A percentile compares a stretch with the other conserved stretches of the same genome.
Conservation (phyloP, 106 monocot genomes). For the Alisma plantagoaquatica region DNA sequence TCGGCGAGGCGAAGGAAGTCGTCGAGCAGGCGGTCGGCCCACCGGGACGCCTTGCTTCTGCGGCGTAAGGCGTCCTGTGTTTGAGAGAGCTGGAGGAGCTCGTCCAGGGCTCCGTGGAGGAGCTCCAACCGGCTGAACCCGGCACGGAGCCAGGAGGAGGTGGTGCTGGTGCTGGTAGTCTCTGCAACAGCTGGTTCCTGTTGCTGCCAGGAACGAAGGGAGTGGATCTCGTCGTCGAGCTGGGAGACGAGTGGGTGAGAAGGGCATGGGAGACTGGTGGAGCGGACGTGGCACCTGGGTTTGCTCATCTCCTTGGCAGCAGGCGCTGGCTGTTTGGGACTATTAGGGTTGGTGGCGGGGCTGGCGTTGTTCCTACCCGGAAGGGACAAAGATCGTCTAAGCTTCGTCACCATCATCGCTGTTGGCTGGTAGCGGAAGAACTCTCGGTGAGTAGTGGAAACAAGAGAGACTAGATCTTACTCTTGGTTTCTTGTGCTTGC, state of each 20-base stretch:
- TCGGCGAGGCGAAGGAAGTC: constrained; percentile 65
- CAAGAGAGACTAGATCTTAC: no score
- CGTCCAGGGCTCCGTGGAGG: constrained; percentile 32
- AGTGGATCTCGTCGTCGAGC: constrained; percentile 33
- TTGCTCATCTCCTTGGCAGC: constrained; percentile 10
- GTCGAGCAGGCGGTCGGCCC: constrained; percentile 40
- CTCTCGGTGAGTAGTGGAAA: no score
- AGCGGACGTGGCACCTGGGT: constrained; percentile 42
- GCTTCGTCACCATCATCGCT: constrained; percentile 29
- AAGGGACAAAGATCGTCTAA: constrained; percentile 41
- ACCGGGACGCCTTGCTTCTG: background rate
- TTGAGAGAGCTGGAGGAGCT: constrained; percentile 49
- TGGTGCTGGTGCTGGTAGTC: background rate
- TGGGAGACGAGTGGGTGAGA: constrained; percentile 57
- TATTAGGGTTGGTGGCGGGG: background rate
- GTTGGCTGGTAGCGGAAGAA: background rate
- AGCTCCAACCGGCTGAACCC: constrained; percentile 41
- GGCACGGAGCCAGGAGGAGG: constrained; percentile 17
- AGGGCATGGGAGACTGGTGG: constrained; percentile 63
- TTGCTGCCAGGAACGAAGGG: constrained; percentile 29
- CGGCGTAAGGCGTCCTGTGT: constrained; percentile 32
- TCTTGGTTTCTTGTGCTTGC: no score
- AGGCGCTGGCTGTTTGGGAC: background rate
- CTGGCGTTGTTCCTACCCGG: constrained; percentile 5
- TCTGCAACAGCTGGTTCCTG: background rate